These are phyloP conservation scores for Fusarium acutatum DNA, from an alignment of 2,329 filamentous ascomycete genomes.

Conservation along the genomic window DNA sequence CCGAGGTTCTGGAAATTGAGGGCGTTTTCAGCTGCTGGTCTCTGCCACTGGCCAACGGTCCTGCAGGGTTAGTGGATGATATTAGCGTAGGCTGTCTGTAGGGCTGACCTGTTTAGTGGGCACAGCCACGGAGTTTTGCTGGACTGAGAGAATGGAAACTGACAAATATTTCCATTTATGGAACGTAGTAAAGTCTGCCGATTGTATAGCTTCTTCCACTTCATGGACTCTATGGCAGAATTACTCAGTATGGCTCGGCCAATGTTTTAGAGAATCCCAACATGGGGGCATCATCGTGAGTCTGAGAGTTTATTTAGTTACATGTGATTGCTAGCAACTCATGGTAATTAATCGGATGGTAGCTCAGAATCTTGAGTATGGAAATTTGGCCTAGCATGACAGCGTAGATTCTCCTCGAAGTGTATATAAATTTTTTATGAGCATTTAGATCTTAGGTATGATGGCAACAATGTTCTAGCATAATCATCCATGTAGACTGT, in stretches of 20 bases:
- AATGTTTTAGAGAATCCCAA: too few species aligned
- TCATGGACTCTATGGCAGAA: background rate
- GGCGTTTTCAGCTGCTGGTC: slow-evolving; percentile 5
- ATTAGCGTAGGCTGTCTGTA: slow-evolving; percentile 7
- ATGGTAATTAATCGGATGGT: too few species aligned
- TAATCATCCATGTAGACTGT: background rate
- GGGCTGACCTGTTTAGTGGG: background rate
- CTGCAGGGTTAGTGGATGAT: background rate
- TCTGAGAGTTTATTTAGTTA: background rate
- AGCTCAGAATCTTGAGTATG: too few species aligned
- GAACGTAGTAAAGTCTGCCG: background rate
- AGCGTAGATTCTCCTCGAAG: too few species aligned
- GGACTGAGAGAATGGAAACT: background rate
- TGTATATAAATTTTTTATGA: background rate
- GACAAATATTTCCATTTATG: background rate
- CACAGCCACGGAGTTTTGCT: background rate
- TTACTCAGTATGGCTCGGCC: background rate
- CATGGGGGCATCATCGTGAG: background rate
- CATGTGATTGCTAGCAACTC: fast-evolving
- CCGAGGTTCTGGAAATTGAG: background rate
- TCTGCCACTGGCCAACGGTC: slow-evolving; percentile 10
- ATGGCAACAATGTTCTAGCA: background rate
- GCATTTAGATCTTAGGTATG: background rate
- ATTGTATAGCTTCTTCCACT: background rate
- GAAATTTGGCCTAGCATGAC: too few species aligned